phyloP scores from a whole-genome alignment of 441 rosid species.

The Populus hybrid region DNA sequence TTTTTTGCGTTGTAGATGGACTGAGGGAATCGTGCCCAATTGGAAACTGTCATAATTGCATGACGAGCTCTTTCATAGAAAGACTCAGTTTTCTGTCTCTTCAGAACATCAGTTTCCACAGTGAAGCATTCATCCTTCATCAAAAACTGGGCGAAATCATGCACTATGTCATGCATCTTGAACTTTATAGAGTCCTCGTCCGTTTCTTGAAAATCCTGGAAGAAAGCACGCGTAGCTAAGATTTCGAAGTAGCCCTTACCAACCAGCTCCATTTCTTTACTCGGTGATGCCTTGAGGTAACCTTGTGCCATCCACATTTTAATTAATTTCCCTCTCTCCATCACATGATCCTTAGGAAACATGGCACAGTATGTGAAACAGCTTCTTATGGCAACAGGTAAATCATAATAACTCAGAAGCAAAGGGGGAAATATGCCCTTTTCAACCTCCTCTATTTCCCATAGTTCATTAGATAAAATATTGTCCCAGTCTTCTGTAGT shows the following conservation, averaged over 20 bases:
- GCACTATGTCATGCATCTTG: slow-evolving; percentile 21
- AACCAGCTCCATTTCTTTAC: not conserved
- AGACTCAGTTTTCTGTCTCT: not conserved
- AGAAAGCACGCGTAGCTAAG: slow-evolving; percentile 2
- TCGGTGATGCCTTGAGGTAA: not conserved
- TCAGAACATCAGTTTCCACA: not conserved
- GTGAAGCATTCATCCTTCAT: slow-evolving; percentile 9
- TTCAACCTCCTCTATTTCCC: slow-evolving; percentile 16
- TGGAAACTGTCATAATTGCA: not conserved
- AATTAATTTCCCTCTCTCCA: not conserved
- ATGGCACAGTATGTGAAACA: slow-evolving; percentile 14
- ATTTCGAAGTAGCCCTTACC: slow-evolving; percentile 6
- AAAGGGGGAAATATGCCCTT: not conserved
- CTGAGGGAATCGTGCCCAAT: not conserved
- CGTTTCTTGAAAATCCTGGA: slow-evolving; percentile 7
- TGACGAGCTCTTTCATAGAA: not conserved
- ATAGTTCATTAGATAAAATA: slow-evolving; percentile 1
- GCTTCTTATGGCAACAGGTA: not conserved
- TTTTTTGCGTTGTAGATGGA: not conserved
- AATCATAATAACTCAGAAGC: slow-evolving; percentile 13
- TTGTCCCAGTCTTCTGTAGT: slow-evolving; percentile 1
- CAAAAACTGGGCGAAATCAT: slow-evolving; percentile 5
- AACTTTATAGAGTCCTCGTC: not conserved
- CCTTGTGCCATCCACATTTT: slow-evolving; percentile 11
- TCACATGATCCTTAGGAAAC: slow-evolving; percentile 9